phyloP scores from a whole-genome alignment of 1,139 yeast species.

The Sugiyamaella japonica region DNA sequence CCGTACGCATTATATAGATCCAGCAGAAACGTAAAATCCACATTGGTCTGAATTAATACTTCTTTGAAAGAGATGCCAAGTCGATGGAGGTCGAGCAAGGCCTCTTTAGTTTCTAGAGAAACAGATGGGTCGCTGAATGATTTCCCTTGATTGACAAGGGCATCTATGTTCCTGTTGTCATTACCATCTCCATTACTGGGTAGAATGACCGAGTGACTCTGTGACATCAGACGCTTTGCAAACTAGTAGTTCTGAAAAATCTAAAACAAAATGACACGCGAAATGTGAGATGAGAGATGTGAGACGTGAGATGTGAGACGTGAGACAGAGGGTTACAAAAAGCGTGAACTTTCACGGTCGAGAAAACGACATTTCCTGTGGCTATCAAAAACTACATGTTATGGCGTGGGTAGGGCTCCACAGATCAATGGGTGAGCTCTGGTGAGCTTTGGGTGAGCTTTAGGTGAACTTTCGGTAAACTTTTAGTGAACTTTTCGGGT shows the following conservation, averaged over 20 bases:
- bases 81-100: constrained; percentile 32
- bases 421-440: too few species aligned
- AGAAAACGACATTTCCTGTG: not conserved
- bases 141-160: not conserved
- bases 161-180: not conserved
- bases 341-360: not conserved
- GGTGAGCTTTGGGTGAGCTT: too few species aligned
- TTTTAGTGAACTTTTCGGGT: too few species aligned
- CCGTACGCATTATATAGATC: constrained; percentile 28
- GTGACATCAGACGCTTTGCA: too few species aligned
- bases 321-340: too few species aligned
- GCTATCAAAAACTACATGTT: not conserved
- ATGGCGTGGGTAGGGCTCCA: not conserved
- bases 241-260: not conserved
- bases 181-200: too few species aligned
- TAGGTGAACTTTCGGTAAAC: too few species aligned
- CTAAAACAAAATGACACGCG: too few species aligned
- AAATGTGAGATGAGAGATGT: too few species aligned
- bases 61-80: constrained; percentile 37
- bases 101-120: constrained; percentile 22
- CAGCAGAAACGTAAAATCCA: constrained; percentile 26
- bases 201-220: too few species aligned
- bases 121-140: not conserved
- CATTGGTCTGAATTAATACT: constrained; percentile 30
- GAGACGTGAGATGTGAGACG: too few species aligned